phyloP scores from a whole-genome alignment of 2,329 filamentous ascomycete genomes.

The Bretziella fagacearum region DNA sequence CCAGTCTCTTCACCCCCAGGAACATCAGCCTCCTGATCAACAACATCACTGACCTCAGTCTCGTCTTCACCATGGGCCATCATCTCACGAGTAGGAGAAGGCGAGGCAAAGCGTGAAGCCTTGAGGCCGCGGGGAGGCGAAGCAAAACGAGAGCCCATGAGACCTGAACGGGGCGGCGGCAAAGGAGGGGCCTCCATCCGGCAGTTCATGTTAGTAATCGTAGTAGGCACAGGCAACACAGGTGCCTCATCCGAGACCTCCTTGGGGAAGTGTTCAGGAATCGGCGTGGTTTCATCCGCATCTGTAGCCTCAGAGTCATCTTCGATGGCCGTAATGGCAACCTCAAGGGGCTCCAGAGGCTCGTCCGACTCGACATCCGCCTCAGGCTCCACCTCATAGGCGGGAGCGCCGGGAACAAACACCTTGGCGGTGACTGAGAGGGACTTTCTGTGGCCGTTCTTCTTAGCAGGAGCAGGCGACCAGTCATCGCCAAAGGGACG shows the following conservation, averaged over 20 bases:
- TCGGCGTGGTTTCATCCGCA: slow-evolving; percentile 14
- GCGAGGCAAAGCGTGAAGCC: slow-evolving; percentile 33
- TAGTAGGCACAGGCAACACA: slow-evolving; percentile 16
- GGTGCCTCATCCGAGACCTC: slow-evolving; percentile 9
- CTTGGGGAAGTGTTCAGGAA: slow-evolving; percentile 13
- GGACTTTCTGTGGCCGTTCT: slow-evolving; percentile 29
- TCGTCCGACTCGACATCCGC: slow-evolving; percentile 16
- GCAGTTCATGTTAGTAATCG: slow-evolving; percentile 4
- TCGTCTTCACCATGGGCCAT: slow-evolving; percentile 26
- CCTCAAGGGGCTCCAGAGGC: slow-evolving; percentile 9
- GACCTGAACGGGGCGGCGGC: slow-evolving; percentile 15
- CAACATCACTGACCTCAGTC: slow-evolving; percentile 19
- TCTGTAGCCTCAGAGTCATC: slow-evolving; percentile 1
- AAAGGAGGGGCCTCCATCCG: slow-evolving; percentile 17
- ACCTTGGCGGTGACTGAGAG: slow-evolving; percentile 55
- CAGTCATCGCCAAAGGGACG: slow-evolving; percentile 34
- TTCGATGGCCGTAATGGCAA: not conserved
- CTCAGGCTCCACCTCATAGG: slow-evolving; percentile 18
- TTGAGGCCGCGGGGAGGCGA: slow-evolving; percentile 24
- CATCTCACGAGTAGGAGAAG: slow-evolving; percentile 27
- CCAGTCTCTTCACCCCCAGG: slow-evolving; percentile 16
- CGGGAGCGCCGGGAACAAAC: slow-evolving; percentile 37
- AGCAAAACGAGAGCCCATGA: slow-evolving; percentile 33
- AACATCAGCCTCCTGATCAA: slow-evolving; percentile 10
- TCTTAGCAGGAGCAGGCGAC: slow-evolving; percentile 22